A percentile compares a stretch with the other conserved stretches of the same genome.
phyloP scores from a whole-genome alignment of 2,329 filamentous ascomycete species.

The Dryadomyces quercus-mongolicae region DNA sequence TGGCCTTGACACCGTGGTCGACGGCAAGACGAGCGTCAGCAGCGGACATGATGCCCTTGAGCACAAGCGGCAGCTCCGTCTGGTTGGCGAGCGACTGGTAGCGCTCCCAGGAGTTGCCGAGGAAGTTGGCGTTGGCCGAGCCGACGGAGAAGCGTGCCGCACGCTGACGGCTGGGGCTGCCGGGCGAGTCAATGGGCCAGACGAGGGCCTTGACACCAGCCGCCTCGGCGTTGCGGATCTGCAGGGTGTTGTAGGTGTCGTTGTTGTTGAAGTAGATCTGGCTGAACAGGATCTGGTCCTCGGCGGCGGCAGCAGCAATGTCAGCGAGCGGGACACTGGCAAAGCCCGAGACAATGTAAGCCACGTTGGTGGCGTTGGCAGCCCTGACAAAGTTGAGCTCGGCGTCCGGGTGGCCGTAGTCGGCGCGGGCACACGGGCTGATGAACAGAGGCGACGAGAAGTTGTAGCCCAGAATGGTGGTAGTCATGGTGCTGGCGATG shows the following conservation, averaged over 20 bases:
- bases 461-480: conserved; percentile 35
- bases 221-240: conserved; percentile 20
- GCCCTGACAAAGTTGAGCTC: conserved; percentile 38
- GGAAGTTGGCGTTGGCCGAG: conserved; percentile 9
- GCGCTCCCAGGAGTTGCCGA: conserved; percentile 19
- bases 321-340: conserved; percentile 13
- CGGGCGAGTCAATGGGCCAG: conserved; percentile 27
- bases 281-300: neutral
- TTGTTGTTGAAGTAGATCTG: conserved; percentile 15
- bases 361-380: conserved; percentile 32
- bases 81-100: conserved; percentile 23
- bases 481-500: conserved; percentile 28
- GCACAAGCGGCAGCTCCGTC: conserved; percentile 19
- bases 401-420: conserved; percentile 29
- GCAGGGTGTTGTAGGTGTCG: conserved; percentile 19
- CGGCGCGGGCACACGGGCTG: conserved; percentile 32
- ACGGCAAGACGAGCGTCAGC: conserved; percentile 23
- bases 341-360: conserved; percentile 31
- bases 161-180: conserved; percentile 26
- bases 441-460: conserved; percentile 45
- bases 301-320: neutral
- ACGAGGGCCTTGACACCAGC: conserved; percentile 24
- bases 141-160: conserved; percentile 25
- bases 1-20: conserved; percentile 28
- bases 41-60: conserved; percentile 21